Conservation (phyloP, 2,329 filamentous ascomycete genomes). For the Ceratocystis colombiana region DNA sequence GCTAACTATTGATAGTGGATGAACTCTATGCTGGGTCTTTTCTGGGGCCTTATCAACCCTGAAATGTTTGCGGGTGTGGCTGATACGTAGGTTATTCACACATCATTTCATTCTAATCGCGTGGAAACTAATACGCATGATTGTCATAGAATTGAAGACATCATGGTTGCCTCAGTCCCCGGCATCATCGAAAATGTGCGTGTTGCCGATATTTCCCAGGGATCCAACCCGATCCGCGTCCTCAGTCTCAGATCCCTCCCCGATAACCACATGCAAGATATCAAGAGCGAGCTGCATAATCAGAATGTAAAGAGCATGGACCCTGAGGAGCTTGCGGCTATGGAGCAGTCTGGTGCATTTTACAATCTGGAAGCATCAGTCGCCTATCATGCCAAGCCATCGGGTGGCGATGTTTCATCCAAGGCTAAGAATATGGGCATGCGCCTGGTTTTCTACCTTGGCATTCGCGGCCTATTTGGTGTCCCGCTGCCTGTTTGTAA, state of each 20-base stretch:
- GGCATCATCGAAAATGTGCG: slow-evolving; percentile 87
- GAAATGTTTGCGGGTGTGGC: slow-evolving; percentile 88
- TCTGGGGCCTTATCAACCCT: slow-evolving; percentile 88
- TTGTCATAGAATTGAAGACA: slow-evolving; percentile 47
- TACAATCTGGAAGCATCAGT: slow-evolving; percentile 89
- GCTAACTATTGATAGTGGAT: slow-evolving; percentile 52
- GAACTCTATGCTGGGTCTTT: slow-evolving; percentile 72
- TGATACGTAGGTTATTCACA: slow-evolving; percentile 50
- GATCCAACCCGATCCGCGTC: slow-evolving; percentile 79
- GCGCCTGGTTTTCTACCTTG: slow-evolving; percentile 89
- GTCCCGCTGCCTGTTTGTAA: slow-evolving; percentile 72
- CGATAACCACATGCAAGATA: slow-evolving; percentile 66
- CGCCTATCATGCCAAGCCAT: slow-evolving; percentile 80
- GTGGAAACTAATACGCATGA: not conserved
- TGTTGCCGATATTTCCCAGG: slow-evolving; percentile 89
- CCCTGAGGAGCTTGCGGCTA: slow-evolving; percentile 73
- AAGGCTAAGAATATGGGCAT: slow-evolving; percentile 95
- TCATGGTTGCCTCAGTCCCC: slow-evolving; percentile 93
- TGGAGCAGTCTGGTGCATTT: slow-evolving; percentile 82
- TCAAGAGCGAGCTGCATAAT: slow-evolving; percentile 71
- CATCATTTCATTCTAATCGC: fast-evolving
- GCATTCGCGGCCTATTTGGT: slow-evolving; percentile 78
- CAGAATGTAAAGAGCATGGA: slow-evolving; percentile 74
- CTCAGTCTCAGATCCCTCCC: slow-evolving; percentile 73
- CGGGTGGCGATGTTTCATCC: slow-evolving; percentile 56